Base-by-base conservation (phyloP, 805 yeast species). In the Teunomyces gatunensis region DNA sequence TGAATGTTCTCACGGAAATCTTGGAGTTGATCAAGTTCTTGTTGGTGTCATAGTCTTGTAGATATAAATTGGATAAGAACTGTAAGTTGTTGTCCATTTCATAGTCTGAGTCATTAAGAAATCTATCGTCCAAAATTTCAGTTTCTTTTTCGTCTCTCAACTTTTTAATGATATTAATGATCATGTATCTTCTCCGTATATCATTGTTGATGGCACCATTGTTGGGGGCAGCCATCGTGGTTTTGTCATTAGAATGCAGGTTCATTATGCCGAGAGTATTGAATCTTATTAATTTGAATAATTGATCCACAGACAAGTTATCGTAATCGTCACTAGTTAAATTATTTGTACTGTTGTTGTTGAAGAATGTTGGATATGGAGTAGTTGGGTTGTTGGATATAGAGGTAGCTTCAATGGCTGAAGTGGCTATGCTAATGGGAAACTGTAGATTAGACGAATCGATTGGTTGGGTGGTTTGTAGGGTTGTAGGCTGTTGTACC, bases 41-140 rank as follows among this genome's bases (percentile, higher is more conserved):
- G 45, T 62, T 60, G 30, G 59, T 52, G 27, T 64, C 62, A 41
- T 55, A 58, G 50, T 73, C 75, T 52, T 69, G 73, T 36, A 71
- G 52, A 49, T 66, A 73, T 52, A 72, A 50, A 50, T 73, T 74
- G 39, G 69, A 64, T 45, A 73, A 60, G 48, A 73, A 73, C 49
- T 69, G 73, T 28, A 73, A 58, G 50, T 63, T 64, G 47, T 64
- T 68, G 57, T 73, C 77, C 78, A 73, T 73, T 12, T 68, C 73
- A 52, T 60, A 67, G 44, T 71, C 75, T 39, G 54, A 48, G 41
- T 65, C 71, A 42, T 58, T 59, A 20, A 58, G 46, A 49, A 63
- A 59, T 23, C 62, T 49, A 37, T 61, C 65, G 49, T 71, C 74
- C 17, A 64, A 56, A 17, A 64, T 51, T 32, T 71, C 75, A 27